Evolutionary conservation across 441 rosid species (phyloP).

Genomic region (Corymbia citriodora): DNA sequence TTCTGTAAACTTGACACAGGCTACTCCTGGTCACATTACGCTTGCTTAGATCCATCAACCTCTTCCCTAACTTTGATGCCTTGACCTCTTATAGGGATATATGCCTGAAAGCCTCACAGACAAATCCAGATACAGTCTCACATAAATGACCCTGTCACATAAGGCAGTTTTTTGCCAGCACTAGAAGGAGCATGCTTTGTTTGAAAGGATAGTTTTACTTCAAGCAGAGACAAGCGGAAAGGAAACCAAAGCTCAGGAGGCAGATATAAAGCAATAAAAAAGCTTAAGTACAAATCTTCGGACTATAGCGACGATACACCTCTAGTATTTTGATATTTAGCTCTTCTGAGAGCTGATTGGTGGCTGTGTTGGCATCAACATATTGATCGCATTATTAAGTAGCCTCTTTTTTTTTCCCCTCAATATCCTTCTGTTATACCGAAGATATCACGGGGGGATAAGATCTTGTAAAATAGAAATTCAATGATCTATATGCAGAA

Average conservation of each 20-base stretch:
- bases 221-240: neutral
- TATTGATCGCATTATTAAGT: neutral
- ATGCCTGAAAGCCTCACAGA: neutral
- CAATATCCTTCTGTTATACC: neutral
- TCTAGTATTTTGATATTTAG: rapidly evolving
- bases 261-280: neutral
- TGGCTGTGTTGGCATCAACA: neutral
- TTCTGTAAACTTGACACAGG: neutral
- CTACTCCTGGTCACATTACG: neutral
- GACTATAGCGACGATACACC: neutral
- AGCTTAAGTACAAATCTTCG: neutral
- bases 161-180: neutral
- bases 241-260: neutral
- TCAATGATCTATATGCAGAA: neutral
- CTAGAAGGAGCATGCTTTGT: neutral
- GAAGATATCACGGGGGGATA: neutral
- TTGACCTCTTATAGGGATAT: neutral
- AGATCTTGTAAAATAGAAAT: neutral
- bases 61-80: neutral
- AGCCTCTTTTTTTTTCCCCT: neutral
- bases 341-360: neutral
- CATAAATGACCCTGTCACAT: neutral
- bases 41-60: neutral
- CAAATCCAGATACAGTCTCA: neutral
- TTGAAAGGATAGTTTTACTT: neutral